These are phyloP conservation scores for Trichosporon sp. DNA, from an alignment of 1,284 basidiomycete species.

Conservation along the genomic window DNA sequence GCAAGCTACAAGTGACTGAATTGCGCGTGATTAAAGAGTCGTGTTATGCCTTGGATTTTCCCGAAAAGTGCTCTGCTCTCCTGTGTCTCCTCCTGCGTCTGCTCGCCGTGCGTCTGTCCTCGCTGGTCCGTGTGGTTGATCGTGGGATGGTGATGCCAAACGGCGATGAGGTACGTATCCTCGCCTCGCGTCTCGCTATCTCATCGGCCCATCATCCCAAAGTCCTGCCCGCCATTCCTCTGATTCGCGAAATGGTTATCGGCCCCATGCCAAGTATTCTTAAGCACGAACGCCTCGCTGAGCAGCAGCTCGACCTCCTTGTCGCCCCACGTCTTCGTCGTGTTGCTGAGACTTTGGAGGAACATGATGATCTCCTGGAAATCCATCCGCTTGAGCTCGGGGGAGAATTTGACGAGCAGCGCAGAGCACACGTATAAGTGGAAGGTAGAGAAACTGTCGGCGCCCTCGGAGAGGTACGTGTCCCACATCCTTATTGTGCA, in stretches of 20 bases:
- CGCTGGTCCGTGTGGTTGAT: no score
- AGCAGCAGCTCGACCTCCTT: conserved; percentile 93
- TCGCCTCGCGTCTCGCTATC: background rate
- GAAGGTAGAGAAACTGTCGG: conserved; percentile 94
- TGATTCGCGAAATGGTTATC: conserved; percentile 75
- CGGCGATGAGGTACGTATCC: no score
- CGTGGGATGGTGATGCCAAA: background rate
- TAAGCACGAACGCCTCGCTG: conserved; percentile 93
- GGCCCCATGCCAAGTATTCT: conserved; percentile 90
- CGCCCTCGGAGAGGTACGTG: conserved; percentile 84
- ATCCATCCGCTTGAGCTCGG: conserved; percentile 87
- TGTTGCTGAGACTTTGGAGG: conserved; percentile 91
- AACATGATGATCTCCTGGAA: conserved; percentile 99
- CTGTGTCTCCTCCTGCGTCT: background rate
- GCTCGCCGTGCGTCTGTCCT: background rate
- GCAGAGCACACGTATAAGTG: conserved; percentile 95
- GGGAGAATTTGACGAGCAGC: conserved; percentile 88
- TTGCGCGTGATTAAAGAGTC: no score
- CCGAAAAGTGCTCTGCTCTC: no score
- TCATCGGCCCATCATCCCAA: conserved; percentile 52
- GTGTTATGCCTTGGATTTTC: no score
- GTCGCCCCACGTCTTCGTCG: conserved; percentile 77
- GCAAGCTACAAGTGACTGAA: no score
- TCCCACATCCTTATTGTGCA: conserved; percentile 99
- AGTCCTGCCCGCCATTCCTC: conserved; percentile 39